A percentile compares a stretch with the other conserved stretches of the same genome.
Conservation (phyloP, 2,329 filamentous ascomycete species). For the Pseudofabraea citricarpa region DNA sequence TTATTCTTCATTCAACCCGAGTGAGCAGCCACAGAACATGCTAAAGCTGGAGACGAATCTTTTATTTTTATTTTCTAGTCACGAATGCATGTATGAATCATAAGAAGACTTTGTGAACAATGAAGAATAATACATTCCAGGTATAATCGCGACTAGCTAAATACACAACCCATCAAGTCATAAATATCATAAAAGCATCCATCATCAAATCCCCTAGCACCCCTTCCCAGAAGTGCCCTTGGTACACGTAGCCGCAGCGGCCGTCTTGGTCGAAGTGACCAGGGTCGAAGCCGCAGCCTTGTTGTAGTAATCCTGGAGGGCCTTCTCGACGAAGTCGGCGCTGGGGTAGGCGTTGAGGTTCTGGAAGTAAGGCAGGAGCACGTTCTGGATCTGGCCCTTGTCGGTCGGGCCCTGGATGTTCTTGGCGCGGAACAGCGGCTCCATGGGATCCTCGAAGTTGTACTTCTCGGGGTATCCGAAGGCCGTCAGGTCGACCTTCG, state of each 20-base stretch:
- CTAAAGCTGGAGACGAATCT: too few species aligned
- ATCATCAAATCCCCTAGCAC: too few species aligned
- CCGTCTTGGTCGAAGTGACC: not conserved
- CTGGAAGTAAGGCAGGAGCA: conserved; percentile 13
- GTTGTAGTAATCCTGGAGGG: conserved; percentile 12
- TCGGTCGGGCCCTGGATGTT: conserved; percentile 11
- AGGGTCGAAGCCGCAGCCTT: not conserved
- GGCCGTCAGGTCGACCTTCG: conserved; percentile 7
- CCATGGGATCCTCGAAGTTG: conserved; percentile 20
- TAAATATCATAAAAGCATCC: too few species aligned
- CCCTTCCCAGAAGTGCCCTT: too few species aligned
- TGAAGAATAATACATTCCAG: too few species aligned
- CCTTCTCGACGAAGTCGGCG: conserved; percentile 7
- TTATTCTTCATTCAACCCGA: too few species aligned
- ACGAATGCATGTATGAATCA: too few species aligned
- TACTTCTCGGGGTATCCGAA: conserved; percentile 16
- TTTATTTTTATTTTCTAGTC: too few species aligned
- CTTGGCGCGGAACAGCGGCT: conserved; percentile 17
- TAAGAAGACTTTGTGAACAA: too few species aligned
- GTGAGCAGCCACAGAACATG: too few species aligned
- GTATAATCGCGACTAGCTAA: too few species aligned
- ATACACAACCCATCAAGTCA: too few species aligned
- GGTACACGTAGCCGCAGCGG: not conserved
- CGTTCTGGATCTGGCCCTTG: conserved; percentile 8
- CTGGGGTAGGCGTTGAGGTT: conserved; percentile 20